These are phyloP conservation scores for Metschnikowia chrysomelidarum DNA, from an alignment of 805 yeast genomes.

Conservation along the genomic window DNA sequence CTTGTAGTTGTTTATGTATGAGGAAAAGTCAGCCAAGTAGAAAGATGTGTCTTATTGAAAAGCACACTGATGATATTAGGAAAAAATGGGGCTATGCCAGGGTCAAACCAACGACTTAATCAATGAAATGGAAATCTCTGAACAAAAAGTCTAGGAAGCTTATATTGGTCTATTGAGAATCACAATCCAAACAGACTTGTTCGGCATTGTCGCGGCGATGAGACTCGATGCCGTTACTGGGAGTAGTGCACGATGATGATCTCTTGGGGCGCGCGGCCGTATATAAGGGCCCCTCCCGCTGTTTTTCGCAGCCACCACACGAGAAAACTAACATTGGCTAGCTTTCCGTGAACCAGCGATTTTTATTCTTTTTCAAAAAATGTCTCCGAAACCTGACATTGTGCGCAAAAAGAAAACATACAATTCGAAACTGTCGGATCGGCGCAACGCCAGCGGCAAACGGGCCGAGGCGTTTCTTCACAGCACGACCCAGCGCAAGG, in stretches of 20 bases:
- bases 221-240: background rate
- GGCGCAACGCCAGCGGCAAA: constrained; percentile 52
- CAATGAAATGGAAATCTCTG: too few relatives aligned
- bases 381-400: constrained; percentile 5
- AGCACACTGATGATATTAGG: too few relatives aligned
- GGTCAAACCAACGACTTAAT: too few relatives aligned
- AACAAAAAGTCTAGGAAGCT: too few relatives aligned
- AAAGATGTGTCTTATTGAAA: too few relatives aligned
- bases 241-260: background rate
- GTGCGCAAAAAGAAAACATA: constrained; percentile 20
- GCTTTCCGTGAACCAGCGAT: too few relatives aligned
- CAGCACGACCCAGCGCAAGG: constrained; percentile 2
- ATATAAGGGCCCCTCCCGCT: background rate
- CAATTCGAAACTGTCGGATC: constrained; percentile 49
- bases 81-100: too few relatives aligned
- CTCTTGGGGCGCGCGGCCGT: background rate
- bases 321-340: too few relatives aligned
- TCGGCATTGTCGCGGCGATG: constrained; percentile 10
- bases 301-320: constrained; percentile 10
- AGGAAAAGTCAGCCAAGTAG: too few relatives aligned
- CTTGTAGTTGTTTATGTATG: background rate
- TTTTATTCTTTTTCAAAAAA: background rate
- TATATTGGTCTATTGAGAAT: too few relatives aligned
- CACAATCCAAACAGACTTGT: too few relatives aligned
- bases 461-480: constrained; percentile 34